A percentile compares a stretch with the other conserved stretches of the same genome.
These are phyloP conservation scores for Salix viminalis DNA, from an alignment of 345 rosid species.

Conservation along the genomic window DNA sequence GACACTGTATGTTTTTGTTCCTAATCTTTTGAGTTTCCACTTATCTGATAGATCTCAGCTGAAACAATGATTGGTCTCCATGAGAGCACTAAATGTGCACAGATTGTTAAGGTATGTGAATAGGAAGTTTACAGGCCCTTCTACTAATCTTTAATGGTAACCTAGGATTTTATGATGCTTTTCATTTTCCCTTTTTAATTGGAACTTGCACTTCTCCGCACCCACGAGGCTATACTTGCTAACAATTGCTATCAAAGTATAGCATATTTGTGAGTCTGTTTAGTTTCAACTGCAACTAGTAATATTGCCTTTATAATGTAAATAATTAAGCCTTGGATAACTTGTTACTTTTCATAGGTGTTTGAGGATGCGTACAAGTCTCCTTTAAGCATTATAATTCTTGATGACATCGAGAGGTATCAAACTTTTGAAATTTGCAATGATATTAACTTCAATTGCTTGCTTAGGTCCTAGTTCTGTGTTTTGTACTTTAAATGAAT, in stretches of 20 bases:
- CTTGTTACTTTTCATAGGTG: conserved; percentile 41
- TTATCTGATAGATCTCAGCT: conserved; percentile 65
- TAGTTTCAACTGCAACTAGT: conserved; percentile 14
- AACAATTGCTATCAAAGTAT: not conserved
- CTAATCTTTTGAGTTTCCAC: not conserved
- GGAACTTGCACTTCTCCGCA: not conserved
- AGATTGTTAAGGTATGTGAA: conserved; percentile 74
- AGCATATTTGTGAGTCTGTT: conserved; percentile 1
- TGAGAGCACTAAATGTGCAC: conserved; percentile 95
- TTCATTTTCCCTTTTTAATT: not conserved
- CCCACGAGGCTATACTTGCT: not conserved
- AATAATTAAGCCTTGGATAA: conserved; percentile 1
- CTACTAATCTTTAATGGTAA: not conserved
- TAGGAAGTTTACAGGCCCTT: not conserved
- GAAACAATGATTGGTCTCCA: conserved; percentile 96
- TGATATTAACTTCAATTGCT: not conserved
- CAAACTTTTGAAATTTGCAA: not conserved
- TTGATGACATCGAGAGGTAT: conserved; percentile 96
- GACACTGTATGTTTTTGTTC: not conserved
- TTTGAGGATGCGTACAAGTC: conserved; percentile 99
- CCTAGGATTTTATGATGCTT: not conserved
- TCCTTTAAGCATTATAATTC: conserved; percentile 89
- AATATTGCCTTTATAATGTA: not conserved
- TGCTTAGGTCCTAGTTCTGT: not conserved
- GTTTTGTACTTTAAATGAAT: not conserved